Conservation (phyloP, 129 eudicot genomes). For the Apium graveolens region DNA sequence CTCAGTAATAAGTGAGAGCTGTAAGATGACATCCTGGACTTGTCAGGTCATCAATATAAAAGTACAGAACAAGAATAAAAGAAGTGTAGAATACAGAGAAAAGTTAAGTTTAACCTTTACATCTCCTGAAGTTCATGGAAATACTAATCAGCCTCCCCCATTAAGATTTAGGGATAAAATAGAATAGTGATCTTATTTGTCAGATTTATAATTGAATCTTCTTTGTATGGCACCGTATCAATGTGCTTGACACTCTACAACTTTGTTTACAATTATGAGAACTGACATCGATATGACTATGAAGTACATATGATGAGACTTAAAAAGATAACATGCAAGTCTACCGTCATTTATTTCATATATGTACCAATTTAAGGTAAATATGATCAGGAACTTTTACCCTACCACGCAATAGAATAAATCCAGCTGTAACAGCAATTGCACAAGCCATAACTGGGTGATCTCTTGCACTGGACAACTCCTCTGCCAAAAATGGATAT, state of each 20-base stretch:
- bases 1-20: not conserved
- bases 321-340: not conserved
- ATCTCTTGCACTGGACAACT: conserved; percentile 47
- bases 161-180: not conserved
- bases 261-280: not conserved
- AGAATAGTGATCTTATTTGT: not conserved
- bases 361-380: not conserved
- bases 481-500: conserved; percentile 34
- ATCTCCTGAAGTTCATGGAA: not conserved
- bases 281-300: not conserved
- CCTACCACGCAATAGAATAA: conserved; percentile 4
- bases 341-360: not conserved
- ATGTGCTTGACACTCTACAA: not conserved
- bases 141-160: not conserved
- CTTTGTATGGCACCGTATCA: not conserved
- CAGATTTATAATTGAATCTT: not conserved
- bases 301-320: not conserved
- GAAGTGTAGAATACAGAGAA: not conserved
- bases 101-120: not conserved
- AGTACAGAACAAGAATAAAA: not conserved
- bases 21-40: not conserved
- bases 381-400: not conserved
- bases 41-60: not conserved
- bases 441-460: conserved; percentile 39
- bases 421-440: conserved; percentile 6